phyloP scores from a whole-genome alignment of 352 stramenopile genomes.

The Phytophthora macrochlamydospora region DNA sequence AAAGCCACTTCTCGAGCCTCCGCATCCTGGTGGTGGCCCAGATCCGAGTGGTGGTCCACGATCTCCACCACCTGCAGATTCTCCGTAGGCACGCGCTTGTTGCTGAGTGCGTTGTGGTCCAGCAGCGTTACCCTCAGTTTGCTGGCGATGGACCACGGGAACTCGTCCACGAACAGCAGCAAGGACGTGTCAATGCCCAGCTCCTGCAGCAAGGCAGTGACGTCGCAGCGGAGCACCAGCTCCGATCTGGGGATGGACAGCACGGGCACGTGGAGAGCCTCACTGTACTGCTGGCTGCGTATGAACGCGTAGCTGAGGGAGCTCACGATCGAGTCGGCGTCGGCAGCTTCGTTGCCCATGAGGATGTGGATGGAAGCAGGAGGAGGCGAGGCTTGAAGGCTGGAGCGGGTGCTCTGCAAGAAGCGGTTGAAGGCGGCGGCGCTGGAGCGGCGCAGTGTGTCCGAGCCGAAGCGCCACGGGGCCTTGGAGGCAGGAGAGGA shows the following conservation, averaged over 20 bases:
- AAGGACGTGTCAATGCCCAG: constrained; percentile 55
- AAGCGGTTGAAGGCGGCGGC: constrained; percentile 28
- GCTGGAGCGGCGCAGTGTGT: constrained; percentile 13
- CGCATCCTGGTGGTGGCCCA: constrained; percentile 47
- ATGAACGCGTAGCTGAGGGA: constrained; percentile 70
- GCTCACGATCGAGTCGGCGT: constrained; percentile 87
- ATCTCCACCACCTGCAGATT: constrained; percentile 65
- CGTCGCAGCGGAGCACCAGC: constrained; percentile 70
- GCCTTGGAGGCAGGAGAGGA: neutral
- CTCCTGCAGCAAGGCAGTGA: constrained; percentile 59
- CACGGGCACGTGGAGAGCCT: constrained; percentile 52
- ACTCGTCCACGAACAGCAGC: constrained; percentile 83
- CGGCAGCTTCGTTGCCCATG: constrained; percentile 81
- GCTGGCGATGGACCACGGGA: constrained; percentile 50
- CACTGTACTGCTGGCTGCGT: constrained; percentile 23
- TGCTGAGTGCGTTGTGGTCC: constrained; percentile 79
- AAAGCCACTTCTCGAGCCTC: constrained; percentile 69
- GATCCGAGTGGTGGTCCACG: constrained; percentile 80
- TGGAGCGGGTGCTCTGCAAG: constrained; percentile 13
- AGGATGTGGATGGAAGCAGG: constrained; percentile 52
- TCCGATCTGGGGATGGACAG: constrained; percentile 67
- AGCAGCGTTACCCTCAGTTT: constrained; percentile 57
- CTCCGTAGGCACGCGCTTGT: constrained; percentile 48
- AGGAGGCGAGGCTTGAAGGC: constrained; percentile 3
- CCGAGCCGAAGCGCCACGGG: constrained; percentile 16